These are phyloP conservation scores for Prillingera fragicola DNA, from an alignment of 1,284 basidiomycete species.

Conservation along the genomic window DNA sequence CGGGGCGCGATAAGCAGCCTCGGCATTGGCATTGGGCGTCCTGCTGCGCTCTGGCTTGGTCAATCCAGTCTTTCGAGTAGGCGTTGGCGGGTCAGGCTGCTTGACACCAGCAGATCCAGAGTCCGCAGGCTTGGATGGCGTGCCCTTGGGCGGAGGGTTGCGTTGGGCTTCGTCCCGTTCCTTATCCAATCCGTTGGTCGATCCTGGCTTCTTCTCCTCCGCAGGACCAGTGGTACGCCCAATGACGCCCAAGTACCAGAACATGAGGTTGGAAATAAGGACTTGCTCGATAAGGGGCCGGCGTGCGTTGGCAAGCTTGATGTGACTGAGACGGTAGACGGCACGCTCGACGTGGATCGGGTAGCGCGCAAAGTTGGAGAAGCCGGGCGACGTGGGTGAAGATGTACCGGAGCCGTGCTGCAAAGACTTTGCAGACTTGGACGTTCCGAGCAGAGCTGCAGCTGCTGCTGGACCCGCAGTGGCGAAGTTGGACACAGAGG, in stretches of 20 bases:
- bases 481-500: constrained; percentile 51
- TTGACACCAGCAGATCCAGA: constrained; percentile 33
- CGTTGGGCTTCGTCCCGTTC: constrained; percentile 30
- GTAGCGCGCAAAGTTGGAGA: constrained; percentile 68
- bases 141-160: constrained; percentile 44
- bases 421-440: constrained; percentile 65
- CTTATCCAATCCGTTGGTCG: constrained; percentile 46
- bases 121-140: constrained; percentile 38
- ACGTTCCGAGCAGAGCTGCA: constrained; percentile 70
- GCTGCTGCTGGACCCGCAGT: constrained; percentile 70
- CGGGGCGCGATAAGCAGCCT: constrained; percentile 78
- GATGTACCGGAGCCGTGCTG: constrained; percentile 33
- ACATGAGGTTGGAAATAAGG: constrained; percentile 97
- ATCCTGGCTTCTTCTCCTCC: constrained; percentile 48
- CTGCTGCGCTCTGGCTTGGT: constrained; percentile 44
- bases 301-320: constrained; percentile 95
- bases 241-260: constrained; percentile 99
- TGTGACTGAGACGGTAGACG: constrained; percentile 93
- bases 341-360: constrained; percentile 98
- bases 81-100: constrained; percentile 45
- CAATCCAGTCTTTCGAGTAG: constrained; percentile 30
- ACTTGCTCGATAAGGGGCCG: constrained; percentile 97
- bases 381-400: constrained; percentile 55
- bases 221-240: constrained; percentile 56
- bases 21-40: constrained; percentile 56